Base-by-base conservation (phyloP, 1,284 basidiomycete genomes). In the Ceratobasidium papillatum region DNA sequence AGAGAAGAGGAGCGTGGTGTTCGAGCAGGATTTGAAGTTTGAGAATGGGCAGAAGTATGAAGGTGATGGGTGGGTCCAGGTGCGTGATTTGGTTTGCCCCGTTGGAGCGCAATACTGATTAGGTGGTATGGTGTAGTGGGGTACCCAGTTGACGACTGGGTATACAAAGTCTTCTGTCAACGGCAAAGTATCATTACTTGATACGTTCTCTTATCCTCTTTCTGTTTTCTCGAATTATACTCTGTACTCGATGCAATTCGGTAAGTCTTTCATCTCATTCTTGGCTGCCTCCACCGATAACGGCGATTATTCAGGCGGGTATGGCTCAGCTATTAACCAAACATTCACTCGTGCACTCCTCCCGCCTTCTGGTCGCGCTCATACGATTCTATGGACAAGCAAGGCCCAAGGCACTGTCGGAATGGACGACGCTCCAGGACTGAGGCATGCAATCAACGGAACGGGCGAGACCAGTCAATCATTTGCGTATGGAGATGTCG, bases 401-500 rank as follows among this genome's bases (percentile, higher is more conserved):
- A 81, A 81, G 64, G 81, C 83, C 1, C 78, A 79, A 74, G 82
- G 83, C 43, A 76, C 79, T 56, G 81, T 84, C 32, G 81, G 81
- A 36, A 83, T 84, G 82, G 83, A 83, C 77, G 79, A 82, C 77
- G 82, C 81, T 80, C 81, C 82, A 17, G 81, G 81, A 0, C 78
- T 84, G 32, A 80, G 81, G 17, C 83, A 84, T 74, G 83, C 82
- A 36, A 81, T 83, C 75, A 82, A 82, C 69, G 82, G 82, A 45
- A 82, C 82, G 3, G 83, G 83, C 22, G 79, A 78, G 30, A 84
- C 82, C 25, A 77, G 80, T 63, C 82, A 84, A 78, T 78, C 77
- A 43, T 82, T 84, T 77, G 82, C 81, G n/a, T 84, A 72, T 27
- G 58, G 43, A 12, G 69, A 62, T 51, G 14, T 62, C n/a, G 45